These are phyloP conservation scores for Talaromyces sp. DNA, from an alignment of 2,329 filamentous ascomycete species.

Conservation along the genomic window DNA sequence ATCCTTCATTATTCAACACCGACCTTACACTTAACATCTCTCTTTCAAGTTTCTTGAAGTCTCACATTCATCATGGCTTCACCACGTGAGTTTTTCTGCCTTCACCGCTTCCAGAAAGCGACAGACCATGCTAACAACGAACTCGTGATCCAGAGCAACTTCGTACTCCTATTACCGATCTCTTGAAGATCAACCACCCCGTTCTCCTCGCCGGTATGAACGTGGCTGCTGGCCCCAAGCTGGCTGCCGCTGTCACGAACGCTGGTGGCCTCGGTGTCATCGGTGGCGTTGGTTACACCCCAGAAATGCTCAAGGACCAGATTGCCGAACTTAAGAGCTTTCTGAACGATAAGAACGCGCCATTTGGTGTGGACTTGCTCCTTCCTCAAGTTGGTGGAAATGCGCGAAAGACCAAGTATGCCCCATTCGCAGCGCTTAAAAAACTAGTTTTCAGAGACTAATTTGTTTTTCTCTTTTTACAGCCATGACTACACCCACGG, in stretches of 20 bases:
- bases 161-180: conserved; percentile 87
- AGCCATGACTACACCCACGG: conserved; percentile 99
- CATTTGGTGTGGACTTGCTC: conserved; percentile 90
- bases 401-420: conserved; percentile 88
- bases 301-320: conserved; percentile 94
- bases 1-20: not conserved
- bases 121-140: conserved; percentile 18
- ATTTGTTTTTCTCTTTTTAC: conserved; percentile 15
- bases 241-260: conserved; percentile 95
- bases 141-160: conserved; percentile 63
- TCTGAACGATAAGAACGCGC: conserved; percentile 83
- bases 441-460: conserved; percentile 10
- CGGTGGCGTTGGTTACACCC: conserved; percentile 85
- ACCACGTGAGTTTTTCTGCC: conserved; percentile 60
- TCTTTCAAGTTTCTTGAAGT: not conserved
- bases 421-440: not conserved
- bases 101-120: conserved; percentile 12
- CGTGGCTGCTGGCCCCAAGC: conserved; percentile 91
- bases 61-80: conserved; percentile 59
- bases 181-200: conserved; percentile 96
- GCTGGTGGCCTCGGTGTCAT: conserved; percentile 95
- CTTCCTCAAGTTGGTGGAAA: conserved; percentile 91
- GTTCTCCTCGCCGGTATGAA: conserved; percentile 98
- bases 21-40: not conserved
- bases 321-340: conserved; percentile 89